Evolutionary conservation across 2,329 filamentous ascomycete species (phyloP).

Genomic region (Pseudopyrenochaeta lycopersici): DNA sequence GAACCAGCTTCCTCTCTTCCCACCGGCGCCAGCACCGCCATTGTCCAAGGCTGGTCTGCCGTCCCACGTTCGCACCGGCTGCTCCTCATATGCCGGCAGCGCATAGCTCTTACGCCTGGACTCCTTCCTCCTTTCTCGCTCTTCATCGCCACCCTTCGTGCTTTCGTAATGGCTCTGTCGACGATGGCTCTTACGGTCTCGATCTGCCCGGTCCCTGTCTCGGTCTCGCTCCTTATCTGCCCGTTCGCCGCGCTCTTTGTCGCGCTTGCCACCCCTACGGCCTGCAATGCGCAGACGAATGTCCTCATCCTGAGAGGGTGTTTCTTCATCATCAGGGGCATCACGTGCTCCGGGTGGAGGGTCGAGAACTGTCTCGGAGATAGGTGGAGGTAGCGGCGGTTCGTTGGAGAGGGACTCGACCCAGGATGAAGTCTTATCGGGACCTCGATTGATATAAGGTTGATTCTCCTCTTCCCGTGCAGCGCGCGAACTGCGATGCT

Average conservation of each 20-base stretch:
- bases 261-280: constrained; percentile 37
- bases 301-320: constrained; percentile 50
- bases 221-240: constrained; percentile 36
- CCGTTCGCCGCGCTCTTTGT: constrained; percentile 41
- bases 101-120: constrained; percentile 44
- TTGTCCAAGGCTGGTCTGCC: constrained; percentile 48
- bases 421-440: constrained; percentile 61
- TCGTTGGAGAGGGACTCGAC: constrained; percentile 57
- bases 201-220: constrained; percentile 31
- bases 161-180: constrained; percentile 37
- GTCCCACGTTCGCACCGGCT: constrained; percentile 51
- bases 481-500: constrained; percentile 39
- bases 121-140: constrained; percentile 32
- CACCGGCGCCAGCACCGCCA: constrained; percentile 23
- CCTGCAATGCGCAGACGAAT: constrained; percentile 47
- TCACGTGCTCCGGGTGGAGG: constrained; percentile 36
- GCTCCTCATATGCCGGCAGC: constrained; percentile 39
- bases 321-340: constrained; percentile 42
- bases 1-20: constrained; percentile 57
- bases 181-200: constrained; percentile 39
- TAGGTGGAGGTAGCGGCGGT: constrained; percentile 57
- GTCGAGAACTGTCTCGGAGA: constrained; percentile 58
- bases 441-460: constrained; percentile 48
- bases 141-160: constrained; percentile 27
- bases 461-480: constrained; percentile 41